phyloP scores from a whole-genome alignment of 2,329 filamentous ascomycete species.

The Cladosporium velox region DNA sequence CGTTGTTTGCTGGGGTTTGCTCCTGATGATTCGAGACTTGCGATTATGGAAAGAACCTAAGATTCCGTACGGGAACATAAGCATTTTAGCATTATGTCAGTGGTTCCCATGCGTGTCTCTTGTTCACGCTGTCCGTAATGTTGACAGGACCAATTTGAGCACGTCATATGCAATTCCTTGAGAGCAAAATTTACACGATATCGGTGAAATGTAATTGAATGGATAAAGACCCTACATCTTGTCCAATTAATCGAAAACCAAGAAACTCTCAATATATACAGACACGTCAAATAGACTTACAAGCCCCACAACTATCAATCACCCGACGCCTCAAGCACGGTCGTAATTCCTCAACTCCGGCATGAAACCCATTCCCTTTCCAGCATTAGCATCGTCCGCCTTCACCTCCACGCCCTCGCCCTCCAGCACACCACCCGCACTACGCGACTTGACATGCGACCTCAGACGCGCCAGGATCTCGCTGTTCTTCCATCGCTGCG shows the following conservation, averaged over 20 bases:
- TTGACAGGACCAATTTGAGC: too few species aligned
- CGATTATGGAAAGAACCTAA: neutral
- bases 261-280: neutral
- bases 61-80: neutral
- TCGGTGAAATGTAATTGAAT: neutral
- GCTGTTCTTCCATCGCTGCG: conserved; percentile 78
- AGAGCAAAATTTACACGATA: too few species aligned
- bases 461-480: conserved; percentile 76
- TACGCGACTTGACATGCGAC: conserved; percentile 74
- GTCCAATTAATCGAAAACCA: neutral
- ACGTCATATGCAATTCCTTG: neutral
- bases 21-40: neutral
- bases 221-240: neutral
- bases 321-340: conserved; percentile 13
- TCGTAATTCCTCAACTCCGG: conserved; percentile 53
- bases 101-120: too few species aligned
- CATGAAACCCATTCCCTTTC: conserved; percentile 52
- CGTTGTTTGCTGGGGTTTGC: neutral
- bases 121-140: too few species aligned
- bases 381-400: conserved; percentile 38
- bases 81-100: too few species aligned
- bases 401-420: conserved; percentile 40
- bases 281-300: neutral
- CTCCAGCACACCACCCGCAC: conserved; percentile 59
- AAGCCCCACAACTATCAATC: neutral